Conservation (phyloP, 2,329 filamentous ascomycete species). For the Microdochium nivale region DNA sequence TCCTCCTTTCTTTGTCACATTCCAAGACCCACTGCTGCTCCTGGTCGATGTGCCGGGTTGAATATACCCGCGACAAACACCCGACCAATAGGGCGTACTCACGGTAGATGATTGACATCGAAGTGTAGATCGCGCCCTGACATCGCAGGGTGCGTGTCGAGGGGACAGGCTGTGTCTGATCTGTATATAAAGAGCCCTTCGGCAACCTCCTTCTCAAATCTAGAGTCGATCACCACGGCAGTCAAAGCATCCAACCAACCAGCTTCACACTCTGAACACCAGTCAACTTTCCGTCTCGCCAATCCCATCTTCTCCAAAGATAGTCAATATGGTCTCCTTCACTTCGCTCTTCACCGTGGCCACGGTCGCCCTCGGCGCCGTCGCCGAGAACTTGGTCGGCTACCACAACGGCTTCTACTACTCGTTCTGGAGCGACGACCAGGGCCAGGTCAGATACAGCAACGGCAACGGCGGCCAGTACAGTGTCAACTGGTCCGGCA, state of each 20-base stretch:
- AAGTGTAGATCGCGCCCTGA: background rate
- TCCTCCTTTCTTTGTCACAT: background rate
- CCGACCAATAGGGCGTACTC: background rate
- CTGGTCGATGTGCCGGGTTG: background rate
- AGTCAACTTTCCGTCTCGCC: background rate
- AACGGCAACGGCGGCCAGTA: slow-evolving; percentile 43
- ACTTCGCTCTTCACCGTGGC: slow-evolving; percentile 26
- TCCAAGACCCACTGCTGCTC: background rate
- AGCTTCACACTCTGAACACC: background rate
- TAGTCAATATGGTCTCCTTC: slow-evolving; percentile 28
- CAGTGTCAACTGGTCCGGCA: slow-evolving; percentile 38
- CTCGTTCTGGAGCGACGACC: slow-evolving; percentile 50
- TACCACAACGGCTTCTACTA: slow-evolving; percentile 51
- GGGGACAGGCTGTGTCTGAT: no score
- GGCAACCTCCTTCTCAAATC: no score
- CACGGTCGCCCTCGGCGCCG: slow-evolving; percentile 20
- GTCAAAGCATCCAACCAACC: background rate
- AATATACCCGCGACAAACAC: background rate
- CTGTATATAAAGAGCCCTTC: no score
- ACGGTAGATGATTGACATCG: background rate
- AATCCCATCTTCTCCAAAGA: background rate
- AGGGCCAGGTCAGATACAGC: slow-evolving; percentile 41
- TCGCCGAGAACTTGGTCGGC: slow-evolving; percentile 35
- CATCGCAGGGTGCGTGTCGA: no score
- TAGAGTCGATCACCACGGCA: no score